Evolutionary conservation across 139 green algal species (phyloP), one percentile per base, ranked within the genome.

Genomic region (Micractinium conductrix): DNA sequence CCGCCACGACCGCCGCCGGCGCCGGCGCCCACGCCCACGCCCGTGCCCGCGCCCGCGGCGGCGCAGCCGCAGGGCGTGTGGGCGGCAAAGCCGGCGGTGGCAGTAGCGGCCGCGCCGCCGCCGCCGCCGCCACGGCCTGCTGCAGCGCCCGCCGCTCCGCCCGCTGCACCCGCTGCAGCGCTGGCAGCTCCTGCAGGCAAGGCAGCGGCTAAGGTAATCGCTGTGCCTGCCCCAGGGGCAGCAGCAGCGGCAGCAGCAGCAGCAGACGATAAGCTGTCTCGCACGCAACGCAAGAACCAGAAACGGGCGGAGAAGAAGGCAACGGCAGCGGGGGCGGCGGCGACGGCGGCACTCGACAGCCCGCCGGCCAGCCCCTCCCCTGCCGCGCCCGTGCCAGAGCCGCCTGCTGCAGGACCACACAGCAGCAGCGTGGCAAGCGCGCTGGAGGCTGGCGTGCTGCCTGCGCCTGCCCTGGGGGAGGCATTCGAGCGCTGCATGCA

Each of bases 261-360:
- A 2, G 79, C 44, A 19, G 79, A 78, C 12, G 79, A 71, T 33
- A n/a, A 88, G 67, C 86, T 95, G 0, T 94, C 85, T 16, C 94
- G 94, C 40, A 85, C 92, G n/a, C 91, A 95, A 85, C 80, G 84
- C 6, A 95, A 95, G 79, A 96, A 96, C 88, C 80, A 93, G 40
- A 93, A 93, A 79, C 89, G 91, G 0, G 83, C 88, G 5, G 93
- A 95, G 84, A 90, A 89, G 74, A 94, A 94, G 85, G 86, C 86
- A 1, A 68, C 74, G 4, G 68, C 50, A 21, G 40, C 44, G 5
- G 28, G 10, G 7, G 4, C 37, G 9, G 50, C 45, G 7, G 78
- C 50, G 5, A 43, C 1, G 8, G 35, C 43, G 14, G 12, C 44
- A 53, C 19, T 50, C 3, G 67, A 67, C 58, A 53, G 68, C 76